These are phyloP conservation scores for Penicillium taxi DNA, from an alignment of 495 filamentous ascomycete species.

Conservation along the genomic window DNA sequence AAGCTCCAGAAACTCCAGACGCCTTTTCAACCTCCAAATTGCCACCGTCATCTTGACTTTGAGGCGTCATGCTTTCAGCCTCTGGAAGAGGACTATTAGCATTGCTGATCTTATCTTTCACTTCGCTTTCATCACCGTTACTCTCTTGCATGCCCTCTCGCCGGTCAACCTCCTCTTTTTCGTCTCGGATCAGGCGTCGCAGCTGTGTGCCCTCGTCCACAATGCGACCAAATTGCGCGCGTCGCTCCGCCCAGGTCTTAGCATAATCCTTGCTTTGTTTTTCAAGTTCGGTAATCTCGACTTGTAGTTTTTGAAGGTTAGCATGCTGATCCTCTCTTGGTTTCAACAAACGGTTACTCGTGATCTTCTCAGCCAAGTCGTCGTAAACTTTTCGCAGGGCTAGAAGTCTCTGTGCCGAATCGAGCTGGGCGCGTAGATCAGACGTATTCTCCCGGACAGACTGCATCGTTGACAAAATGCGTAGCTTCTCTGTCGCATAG, in stretches of 20 bases:
- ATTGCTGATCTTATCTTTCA: conserved; percentile 44
- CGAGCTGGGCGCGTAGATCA: conserved; percentile 61
- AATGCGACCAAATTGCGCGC: conserved; percentile 83
- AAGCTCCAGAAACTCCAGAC: conserved; percentile 16
- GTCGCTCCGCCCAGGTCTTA: conserved; percentile 73
- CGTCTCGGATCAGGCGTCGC: conserved; percentile 78
- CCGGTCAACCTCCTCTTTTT: conserved; percentile 80
- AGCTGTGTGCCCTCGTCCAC: conserved; percentile 86
- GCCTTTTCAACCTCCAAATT: conserved; percentile 36
- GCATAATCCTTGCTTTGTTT: conserved; percentile 75
- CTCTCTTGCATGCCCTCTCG: conserved; percentile 70
- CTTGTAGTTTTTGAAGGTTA: conserved; percentile 69
- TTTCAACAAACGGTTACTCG: conserved; percentile 66
- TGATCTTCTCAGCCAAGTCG: conserved; percentile 77
- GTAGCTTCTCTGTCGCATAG: conserved; percentile 71
- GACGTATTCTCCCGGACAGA: conserved; percentile 68
- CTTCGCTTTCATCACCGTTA: conserved; percentile 64
- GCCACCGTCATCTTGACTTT: conserved; percentile 37
- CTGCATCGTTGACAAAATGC: conserved; percentile 67
- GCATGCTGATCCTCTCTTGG: conserved; percentile 75
- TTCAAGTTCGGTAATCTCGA: conserved; percentile 82
- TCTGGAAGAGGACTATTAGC: conserved; percentile 63
- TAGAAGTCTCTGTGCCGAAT: conserved; percentile 65
- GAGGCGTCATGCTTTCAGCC: conserved; percentile 38
- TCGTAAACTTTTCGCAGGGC: conserved; percentile 80